Evolutionary conservation across 768 basidiomycete genomes (phyloP), one percentile per base, ranked within the genome.

Genomic region (Flagelloscypha sp.): DNA sequence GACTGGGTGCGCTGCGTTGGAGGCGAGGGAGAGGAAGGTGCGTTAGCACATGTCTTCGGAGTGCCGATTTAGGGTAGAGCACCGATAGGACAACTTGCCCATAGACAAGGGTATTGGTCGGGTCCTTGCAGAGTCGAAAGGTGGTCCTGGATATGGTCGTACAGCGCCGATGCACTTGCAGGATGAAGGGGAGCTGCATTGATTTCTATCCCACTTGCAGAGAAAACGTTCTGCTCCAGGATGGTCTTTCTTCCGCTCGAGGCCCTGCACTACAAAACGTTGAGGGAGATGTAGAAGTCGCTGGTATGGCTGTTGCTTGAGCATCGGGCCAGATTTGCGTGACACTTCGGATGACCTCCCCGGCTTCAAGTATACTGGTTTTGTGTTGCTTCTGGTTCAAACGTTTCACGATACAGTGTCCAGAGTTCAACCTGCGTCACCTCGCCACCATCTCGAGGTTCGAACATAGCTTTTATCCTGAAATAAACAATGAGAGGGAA

Each of bases 381-480:
- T 37, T 65, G 66, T 1, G 76, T 72, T 40, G 68, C 54, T 48
- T 65, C 68, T 1, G 77, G 74, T 1, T 71, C 59, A 48, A 97
- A 95, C 1, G 75, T 75, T 40, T 85, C 83, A 43, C 84, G 81
- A 61, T 99, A 99, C 9, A 92, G 69, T 38, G 76, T 88, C 93
- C 94, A 99, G 50, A 99, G 88, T 37, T 87, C 81, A 22, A 94
- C 89, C 56, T 98, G 95, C 1, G 88, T 90, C 30, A 97, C 63
- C 49, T 92, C 85, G 4, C 83, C 76, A 3, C 83, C 78, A 2
- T 79, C 57, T 41, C 80, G 79, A 12, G 79, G 65, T 11, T 82
- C 68, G 48, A 93, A 97, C 69, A 88, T 84, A n/a, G 69, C 58
- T 50, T 76, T 79, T 85, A 99, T 94, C 94, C 94, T 92, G 50